A percentile compares a stretch with the other conserved stretches of the same genome.
phyloP scores from a whole-genome alignment of 2,329 filamentous ascomycete genomes.

The Septoria petroselini region DNA sequence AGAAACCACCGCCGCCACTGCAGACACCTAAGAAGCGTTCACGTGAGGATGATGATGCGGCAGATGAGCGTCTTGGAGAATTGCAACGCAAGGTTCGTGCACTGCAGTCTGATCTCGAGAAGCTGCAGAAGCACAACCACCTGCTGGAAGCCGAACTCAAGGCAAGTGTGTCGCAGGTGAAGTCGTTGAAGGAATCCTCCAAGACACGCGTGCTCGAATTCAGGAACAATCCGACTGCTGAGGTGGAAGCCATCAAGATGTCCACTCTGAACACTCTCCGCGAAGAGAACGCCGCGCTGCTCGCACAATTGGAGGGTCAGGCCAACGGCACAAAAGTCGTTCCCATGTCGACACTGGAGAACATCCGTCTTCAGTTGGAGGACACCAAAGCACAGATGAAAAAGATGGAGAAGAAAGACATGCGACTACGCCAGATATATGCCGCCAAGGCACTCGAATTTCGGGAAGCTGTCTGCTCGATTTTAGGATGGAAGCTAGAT shows the following conservation, averaged over 20 bases:
- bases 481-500: constrained; percentile 90
- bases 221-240: constrained; percentile 85
- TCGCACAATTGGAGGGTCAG: constrained; percentile 62
- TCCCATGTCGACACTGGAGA: constrained; percentile 71
- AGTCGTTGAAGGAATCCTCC: constrained; percentile 62
- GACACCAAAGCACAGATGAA: constrained; percentile 53
- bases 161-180: constrained; percentile 70
- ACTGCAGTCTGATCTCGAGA: constrained; percentile 72
- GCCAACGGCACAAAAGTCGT: constrained; percentile 58
- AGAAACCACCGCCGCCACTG: constrained; percentile 60
- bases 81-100: constrained; percentile 83
- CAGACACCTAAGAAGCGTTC: constrained; percentile 46
- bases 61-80: constrained; percentile 72
- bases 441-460: constrained; percentile 88
- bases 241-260: constrained; percentile 79
- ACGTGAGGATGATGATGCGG: constrained; percentile 49
- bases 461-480: constrained; percentile 86
- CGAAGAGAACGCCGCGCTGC: constrained; percentile 72
- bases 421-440: constrained; percentile 90
- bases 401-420: constrained; percentile 73
- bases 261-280: constrained; percentile 73
- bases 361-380: constrained; percentile 70
- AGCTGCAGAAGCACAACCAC: constrained; percentile 65
- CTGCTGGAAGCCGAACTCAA: constrained; percentile 73
- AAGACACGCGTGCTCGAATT: constrained; percentile 81